phyloP scores from a whole-genome alignment of 2,329 filamentous ascomycete species.

The Sphaerostilbella broomeana region DNA sequence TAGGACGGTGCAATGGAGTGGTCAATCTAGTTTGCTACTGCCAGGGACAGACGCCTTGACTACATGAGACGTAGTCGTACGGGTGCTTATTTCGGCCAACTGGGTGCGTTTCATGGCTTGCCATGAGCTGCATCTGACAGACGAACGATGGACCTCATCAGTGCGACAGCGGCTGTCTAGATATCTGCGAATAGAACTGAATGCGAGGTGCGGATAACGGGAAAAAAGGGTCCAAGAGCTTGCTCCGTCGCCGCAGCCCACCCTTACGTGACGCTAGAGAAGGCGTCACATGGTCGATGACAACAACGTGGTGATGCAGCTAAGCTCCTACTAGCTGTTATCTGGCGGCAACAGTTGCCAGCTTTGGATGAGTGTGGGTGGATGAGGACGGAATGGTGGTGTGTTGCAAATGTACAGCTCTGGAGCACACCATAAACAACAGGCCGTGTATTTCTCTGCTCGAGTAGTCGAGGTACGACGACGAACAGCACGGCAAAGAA shows the following conservation, averaged over 20 bases:
- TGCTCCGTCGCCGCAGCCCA: too few relatives aligned
- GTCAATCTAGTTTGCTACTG: neutral
- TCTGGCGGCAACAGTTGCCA: conserved; percentile 1
- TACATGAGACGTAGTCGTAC: too few relatives aligned
- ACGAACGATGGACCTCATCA: too few relatives aligned
- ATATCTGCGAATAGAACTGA: too few relatives aligned
- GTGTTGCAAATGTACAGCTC: conserved; percentile 1
- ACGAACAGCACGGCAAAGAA: too few relatives aligned
- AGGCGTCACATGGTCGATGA: conserved; percentile 13
- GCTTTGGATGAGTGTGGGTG: conserved; percentile 5
- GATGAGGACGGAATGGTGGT: conserved; percentile 3
- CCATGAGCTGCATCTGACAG: too few relatives aligned
- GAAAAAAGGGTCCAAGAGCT: too few relatives aligned
- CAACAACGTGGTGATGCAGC: conserved; percentile 15
- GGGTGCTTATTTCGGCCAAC: too few relatives aligned
- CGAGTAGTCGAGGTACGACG: too few relatives aligned
- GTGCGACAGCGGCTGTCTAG: too few relatives aligned
- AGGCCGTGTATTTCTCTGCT: neutral
- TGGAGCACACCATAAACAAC: conserved; percentile 9
- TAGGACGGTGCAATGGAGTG: neutral
- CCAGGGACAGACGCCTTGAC: conserved; percentile 6
- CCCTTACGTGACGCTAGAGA: conserved; percentile 9
- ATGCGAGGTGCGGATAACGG: too few relatives aligned
- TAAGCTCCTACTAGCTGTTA: conserved; percentile 10
- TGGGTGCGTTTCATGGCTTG: too few relatives aligned